phyloP scores from a whole-genome alignment of 164 flowering plant species.

The Magnolia kwangsiensis region DNA sequence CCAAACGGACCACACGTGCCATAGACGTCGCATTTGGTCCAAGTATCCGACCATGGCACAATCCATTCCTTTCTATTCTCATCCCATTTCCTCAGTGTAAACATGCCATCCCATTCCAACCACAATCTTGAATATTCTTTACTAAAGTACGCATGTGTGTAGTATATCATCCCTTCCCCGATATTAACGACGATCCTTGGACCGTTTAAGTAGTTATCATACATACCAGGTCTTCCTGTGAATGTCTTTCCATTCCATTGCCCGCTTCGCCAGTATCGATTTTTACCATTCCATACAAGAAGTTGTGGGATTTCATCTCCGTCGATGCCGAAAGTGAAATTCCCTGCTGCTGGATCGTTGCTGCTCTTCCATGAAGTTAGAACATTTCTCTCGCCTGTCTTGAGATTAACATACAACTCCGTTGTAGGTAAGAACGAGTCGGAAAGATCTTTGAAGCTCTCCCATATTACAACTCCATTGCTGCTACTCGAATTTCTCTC shows the following conservation, averaged over 20 bases:
- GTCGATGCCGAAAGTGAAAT: constrained; percentile 6
- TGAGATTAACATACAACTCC: constrained; percentile 6
- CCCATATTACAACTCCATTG: constrained; percentile 14
- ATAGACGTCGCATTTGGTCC: constrained; percentile 9
- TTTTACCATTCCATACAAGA: constrained; percentile 5
- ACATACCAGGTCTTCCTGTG: constrained; percentile 1
- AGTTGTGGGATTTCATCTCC: background rate
- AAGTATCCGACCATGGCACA: background rate
- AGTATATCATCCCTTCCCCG: background rate
- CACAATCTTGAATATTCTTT: background rate
- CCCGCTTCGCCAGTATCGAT: constrained; percentile 20
- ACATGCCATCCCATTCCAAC: background rate
- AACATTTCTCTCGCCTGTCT: background rate
- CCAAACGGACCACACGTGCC: constrained; percentile 17
- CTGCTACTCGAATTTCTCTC: constrained; percentile 1
- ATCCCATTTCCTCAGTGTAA: background rate
- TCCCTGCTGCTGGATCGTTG: constrained; percentile 13
- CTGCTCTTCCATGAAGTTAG: constrained; percentile 14
- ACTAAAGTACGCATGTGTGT: background rate
- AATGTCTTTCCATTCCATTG: constrained; percentile 15
- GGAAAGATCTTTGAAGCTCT: constrained; percentile 23
- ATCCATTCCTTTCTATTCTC: constrained; percentile 8
- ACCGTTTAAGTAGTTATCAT: background rate
- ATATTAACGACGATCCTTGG: background rate
- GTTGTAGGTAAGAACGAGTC: constrained; percentile 13